Conservation (phyloP, 345 rosid species). For the Salix exigua region DNA sequence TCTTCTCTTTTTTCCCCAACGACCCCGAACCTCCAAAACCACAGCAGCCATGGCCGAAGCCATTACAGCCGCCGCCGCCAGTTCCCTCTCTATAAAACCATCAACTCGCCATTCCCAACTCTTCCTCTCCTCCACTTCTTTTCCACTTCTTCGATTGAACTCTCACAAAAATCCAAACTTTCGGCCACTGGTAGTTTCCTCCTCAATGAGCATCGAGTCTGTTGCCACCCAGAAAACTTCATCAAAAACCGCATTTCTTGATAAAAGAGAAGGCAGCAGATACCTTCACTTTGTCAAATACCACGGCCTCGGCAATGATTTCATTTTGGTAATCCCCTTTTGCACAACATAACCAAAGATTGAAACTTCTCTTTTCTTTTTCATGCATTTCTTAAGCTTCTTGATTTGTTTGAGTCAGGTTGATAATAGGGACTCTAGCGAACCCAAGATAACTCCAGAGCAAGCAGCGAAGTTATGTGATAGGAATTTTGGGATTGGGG, state of each 20-base stretch:
- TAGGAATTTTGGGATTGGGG: slow-evolving; percentile 92
- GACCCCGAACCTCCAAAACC: background rate
- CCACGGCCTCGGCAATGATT: slow-evolving; percentile 97
- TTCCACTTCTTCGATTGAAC: slow-evolving; percentile 12
- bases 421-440: slow-evolving; percentile 76
- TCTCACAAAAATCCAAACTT: slow-evolving; percentile 24
- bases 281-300: slow-evolving; percentile 82
- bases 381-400: background rate
- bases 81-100: slow-evolving; percentile 30
- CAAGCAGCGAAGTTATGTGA: slow-evolving; percentile 86
- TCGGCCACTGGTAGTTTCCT: slow-evolving; percentile 18
- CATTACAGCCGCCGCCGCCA: slow-evolving; percentile 34
- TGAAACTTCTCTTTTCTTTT: background rate
- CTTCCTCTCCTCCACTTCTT: slow-evolving; percentile 2
- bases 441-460: slow-evolving; percentile 71
- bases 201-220: slow-evolving; percentile 40
- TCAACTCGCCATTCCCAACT: slow-evolving; percentile 19
- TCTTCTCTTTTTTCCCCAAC: background rate
- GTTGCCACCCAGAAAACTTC: slow-evolving; percentile 27
- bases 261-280: slow-evolving; percentile 39
- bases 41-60: slow-evolving; percentile 40
- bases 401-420: slow-evolving; percentile 39
- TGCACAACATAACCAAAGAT: background rate
- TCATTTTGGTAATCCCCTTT: slow-evolving; percentile 57
- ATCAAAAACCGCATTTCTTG: slow-evolving; percentile 11